Evolutionary conservation across 2,329 filamentous ascomycete species (phyloP), one percentile per base, ranked within the genome.

Genomic region (Trichophaea hybrida): DNA sequence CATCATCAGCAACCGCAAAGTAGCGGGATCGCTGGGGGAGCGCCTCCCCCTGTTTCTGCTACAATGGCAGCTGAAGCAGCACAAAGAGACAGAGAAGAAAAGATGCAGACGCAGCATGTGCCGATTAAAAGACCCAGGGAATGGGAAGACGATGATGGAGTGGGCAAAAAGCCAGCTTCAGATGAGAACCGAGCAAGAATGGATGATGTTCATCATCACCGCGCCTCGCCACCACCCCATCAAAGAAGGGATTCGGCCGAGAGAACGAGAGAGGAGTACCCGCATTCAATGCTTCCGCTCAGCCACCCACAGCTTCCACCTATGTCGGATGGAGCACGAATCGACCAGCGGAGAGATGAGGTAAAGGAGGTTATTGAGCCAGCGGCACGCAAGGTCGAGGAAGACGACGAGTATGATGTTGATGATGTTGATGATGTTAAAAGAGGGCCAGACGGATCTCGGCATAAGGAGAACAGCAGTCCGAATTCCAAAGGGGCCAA

Each of bases 341-440:
- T 73, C 43, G 75, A 76, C 35, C 61, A 61, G 43, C 61, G 61
- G 40, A 55, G 55, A 12, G 63, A 65, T 33, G 66, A 69, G 50
- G 53, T 65, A 17, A 65, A 67, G 43, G 67, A 69, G 37, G 67
- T 68, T 58, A 64, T 67, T 7, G 82, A 86, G 71, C 76, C 82
- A 57, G 89, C 93, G 37, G 88, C 89, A 17, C 80, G 93, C 24
- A 94, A 94, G 73, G 94, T 98, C 82, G 91, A 97, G 5, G 87
- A 97, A 17, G 90, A 98, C 67, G 93, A 98, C 71, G 86, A 97
- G 71, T 97, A 98, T 69, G 91, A 97, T 71, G 91, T 97, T 69
- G 91, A 90, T 37, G 64, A 64, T 4, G 62, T 57, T 53, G 64
- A 62, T 35, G 64, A 66, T 59, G 38, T 61, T 38, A 64, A 66